Conservation (phyloP, 2,329 filamentous ascomycete genomes). For the Didymella pomorum region DNA sequence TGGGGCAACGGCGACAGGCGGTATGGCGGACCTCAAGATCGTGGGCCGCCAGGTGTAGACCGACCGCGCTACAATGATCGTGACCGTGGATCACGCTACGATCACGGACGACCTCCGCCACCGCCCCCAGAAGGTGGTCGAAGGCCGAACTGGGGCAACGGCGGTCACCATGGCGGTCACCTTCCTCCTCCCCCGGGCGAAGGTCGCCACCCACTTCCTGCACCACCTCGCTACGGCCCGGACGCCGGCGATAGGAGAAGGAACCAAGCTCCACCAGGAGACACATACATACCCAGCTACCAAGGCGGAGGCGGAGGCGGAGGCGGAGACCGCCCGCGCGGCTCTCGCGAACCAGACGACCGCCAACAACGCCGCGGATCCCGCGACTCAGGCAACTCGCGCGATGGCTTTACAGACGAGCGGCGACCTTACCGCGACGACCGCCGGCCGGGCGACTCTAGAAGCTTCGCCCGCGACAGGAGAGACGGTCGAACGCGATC, state of each 20-base stretch:
- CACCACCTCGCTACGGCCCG: slow-evolving; percentile 45
- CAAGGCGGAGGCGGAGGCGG: slow-evolving; percentile 38
- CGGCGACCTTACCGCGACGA: slow-evolving; percentile 39
- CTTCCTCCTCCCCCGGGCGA: slow-evolving; percentile 50
- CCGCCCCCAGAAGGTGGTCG: slow-evolving; percentile 48
- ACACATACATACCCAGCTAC: slow-evolving; percentile 59
- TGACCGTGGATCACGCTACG: slow-evolving; percentile 43
- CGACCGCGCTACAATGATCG: slow-evolving; percentile 41
- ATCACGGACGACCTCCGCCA: slow-evolving; percentile 40
- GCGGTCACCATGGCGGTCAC: slow-evolving; percentile 36
- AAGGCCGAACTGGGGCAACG: slow-evolving; percentile 46
- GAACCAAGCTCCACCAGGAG: slow-evolving; percentile 39
- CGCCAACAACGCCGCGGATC: slow-evolving; percentile 41
- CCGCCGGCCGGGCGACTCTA: slow-evolving; percentile 7
- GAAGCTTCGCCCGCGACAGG: slow-evolving; percentile 27
- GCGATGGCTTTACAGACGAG: slow-evolving; percentile 43
- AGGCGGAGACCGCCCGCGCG: slow-evolving; percentile 34
- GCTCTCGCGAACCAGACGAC: slow-evolving; percentile 48
- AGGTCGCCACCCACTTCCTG: slow-evolving; percentile 46
- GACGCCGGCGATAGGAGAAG: slow-evolving; percentile 33
- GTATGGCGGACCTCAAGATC: slow-evolving; percentile 47
- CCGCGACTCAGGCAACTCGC: slow-evolving; percentile 46
- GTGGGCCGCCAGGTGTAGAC: slow-evolving; percentile 52
- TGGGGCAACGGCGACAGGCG: slow-evolving; percentile 49
- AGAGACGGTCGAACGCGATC: slow-evolving; percentile 46